Conservation (phyloP, 495 filamentous ascomycete species). For the Aspergillus bridgeri region DNA sequence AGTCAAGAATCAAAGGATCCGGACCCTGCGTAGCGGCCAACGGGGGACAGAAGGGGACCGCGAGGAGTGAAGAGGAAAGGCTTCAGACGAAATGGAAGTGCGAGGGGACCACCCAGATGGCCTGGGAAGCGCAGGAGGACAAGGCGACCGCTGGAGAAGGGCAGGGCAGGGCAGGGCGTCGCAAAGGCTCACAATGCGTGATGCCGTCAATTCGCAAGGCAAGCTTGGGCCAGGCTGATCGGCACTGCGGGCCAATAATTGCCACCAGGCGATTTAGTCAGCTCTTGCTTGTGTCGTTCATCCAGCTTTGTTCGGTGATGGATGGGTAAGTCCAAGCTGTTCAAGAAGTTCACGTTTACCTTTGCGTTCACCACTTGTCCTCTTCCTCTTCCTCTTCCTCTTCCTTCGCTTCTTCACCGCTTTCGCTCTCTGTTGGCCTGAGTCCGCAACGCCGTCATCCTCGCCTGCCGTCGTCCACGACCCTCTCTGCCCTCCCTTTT, state of each 20-base stretch:
- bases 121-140: neutral
- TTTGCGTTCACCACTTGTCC: no score
- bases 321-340: neutral
- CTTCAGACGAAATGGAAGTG: neutral
- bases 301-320: neutral
- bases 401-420: no score
- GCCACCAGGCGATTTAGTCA: conserved; percentile 29
- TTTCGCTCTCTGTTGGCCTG: neutral
- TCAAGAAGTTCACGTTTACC: no score
- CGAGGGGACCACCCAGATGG: neutral
- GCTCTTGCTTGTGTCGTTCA: conserved; percentile 4
- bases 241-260: conserved; percentile 20
- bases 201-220: neutral
- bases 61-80: neutral
- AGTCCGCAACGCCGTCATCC: neutral
- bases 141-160: neutral
- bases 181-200: no score
- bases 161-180: no score
- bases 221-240: conserved; percentile 26
- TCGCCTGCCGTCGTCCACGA: neutral
- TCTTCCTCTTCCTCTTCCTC: neutral
- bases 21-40: neutral
- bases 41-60: neutral
- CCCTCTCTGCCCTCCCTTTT: conserved; percentile 1
- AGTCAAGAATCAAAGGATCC: neutral